phyloP scores from a whole-genome alignment of 2,329 filamentous ascomycete species.

The Lachnellula cervina region DNA sequence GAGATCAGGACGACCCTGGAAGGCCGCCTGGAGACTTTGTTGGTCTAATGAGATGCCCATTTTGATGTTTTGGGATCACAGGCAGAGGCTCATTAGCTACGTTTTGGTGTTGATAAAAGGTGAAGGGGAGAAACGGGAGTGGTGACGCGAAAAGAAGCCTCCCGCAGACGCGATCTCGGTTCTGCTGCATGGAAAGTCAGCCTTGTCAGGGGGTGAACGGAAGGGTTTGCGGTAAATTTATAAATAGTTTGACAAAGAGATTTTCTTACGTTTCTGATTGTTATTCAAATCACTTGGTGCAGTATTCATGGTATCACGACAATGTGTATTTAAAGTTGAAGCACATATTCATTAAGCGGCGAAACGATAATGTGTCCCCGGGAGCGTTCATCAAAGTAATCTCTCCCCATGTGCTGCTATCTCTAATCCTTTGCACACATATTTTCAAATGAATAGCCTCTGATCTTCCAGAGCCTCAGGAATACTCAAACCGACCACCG shows the following conservation, averaged over 20 bases:
- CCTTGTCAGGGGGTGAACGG: conserved; percentile 1
- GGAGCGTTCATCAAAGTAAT: neutral
- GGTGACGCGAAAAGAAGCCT: too few relatives aligned
- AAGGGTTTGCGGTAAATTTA: too few relatives aligned
- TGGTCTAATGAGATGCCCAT: conserved; percentile 28
- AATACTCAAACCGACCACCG: too few relatives aligned
- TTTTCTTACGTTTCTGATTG: too few relatives aligned
- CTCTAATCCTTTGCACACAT: too few relatives aligned
- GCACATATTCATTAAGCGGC: neutral
- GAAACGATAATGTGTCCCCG: neutral
- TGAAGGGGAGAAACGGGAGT: neutral
- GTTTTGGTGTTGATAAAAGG: neutral
- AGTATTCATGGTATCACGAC: neutral
- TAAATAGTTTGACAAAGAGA: neutral
- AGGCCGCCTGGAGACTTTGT: conserved; percentile 28
- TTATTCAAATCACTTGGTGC: neutral
- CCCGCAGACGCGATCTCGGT: neutral
- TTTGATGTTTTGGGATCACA: conserved; percentile 1
- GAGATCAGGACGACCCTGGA: conserved; percentile 28
- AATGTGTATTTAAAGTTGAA: neutral
- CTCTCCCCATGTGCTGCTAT: neutral
- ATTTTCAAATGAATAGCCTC: too few relatives aligned
- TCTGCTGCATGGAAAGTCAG: conserved; percentile 5
- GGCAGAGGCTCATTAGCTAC: neutral
- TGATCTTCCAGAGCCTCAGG: too few relatives aligned